Percentiles rank a stretch among this genome's conserved stretches.
phyloP scores from a whole-genome alignment of 768 basidiomycete species.

The Tulasnella sp. region DNA sequence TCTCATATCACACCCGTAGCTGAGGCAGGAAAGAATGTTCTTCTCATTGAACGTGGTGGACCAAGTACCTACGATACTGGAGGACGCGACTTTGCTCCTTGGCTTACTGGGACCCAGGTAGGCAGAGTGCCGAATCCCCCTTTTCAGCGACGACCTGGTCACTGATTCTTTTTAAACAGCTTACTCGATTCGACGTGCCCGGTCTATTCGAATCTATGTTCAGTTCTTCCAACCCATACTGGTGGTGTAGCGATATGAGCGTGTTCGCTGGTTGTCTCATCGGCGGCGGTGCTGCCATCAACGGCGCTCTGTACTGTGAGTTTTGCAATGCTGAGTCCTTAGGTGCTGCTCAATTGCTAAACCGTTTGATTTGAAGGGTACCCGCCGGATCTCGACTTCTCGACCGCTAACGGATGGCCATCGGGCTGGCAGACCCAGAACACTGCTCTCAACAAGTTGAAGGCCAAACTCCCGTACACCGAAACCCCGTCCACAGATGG shows the following conservation, averaged over 20 bases:
- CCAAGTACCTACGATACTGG: slow-evolving; percentile 59
- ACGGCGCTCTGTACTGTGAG: slow-evolving; percentile 39
- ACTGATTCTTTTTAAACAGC: slow-evolving; percentile 35
- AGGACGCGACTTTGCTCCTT: slow-evolving; percentile 47
- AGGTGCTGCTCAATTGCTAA: background rate
- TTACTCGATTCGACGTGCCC: slow-evolving; percentile 64
- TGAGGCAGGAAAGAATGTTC: slow-evolving; percentile 58
- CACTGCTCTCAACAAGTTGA: slow-evolving; percentile 49
- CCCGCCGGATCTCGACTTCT: slow-evolving; percentile 50
- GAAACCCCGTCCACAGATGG: slow-evolving; percentile 59
- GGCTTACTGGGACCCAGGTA: slow-evolving; percentile 35
- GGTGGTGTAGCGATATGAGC: slow-evolving; percentile 44
- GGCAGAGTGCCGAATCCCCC: background rate
- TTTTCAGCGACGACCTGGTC: slow-evolving; percentile 26
- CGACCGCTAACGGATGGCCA: slow-evolving; percentile 51
- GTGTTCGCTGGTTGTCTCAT: slow-evolving; percentile 63
- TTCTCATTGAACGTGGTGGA: slow-evolving; percentile 60
- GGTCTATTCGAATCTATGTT: slow-evolving; percentile 50
- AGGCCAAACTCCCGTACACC: slow-evolving; percentile 52
- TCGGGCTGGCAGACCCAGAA: slow-evolving; percentile 50
- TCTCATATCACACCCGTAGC: slow-evolving; percentile 32
- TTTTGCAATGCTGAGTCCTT: background rate
- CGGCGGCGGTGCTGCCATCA: slow-evolving; percentile 63
- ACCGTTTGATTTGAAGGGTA: slow-evolving; percentile 40
- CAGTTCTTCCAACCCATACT: slow-evolving; percentile 18